Evolutionary conservation across 495 filamentous ascomycete species (phyloP).

Genomic region (Sabuloglossum arenarium): DNA sequence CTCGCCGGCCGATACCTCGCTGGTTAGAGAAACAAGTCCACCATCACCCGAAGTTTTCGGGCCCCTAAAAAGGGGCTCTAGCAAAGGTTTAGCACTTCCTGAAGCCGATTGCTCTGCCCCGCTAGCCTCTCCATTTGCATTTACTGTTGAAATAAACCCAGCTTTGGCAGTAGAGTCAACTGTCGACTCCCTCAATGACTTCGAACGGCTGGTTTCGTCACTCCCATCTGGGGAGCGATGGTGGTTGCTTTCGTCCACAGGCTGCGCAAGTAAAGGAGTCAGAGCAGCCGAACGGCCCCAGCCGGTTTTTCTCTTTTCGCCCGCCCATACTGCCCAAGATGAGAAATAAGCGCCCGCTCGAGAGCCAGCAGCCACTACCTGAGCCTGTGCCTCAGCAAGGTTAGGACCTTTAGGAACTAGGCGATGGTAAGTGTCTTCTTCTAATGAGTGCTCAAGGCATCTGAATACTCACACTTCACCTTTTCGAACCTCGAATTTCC

Average conservation of each 20-base stretch:
- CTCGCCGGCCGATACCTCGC: background rate
- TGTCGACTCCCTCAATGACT: background rate
- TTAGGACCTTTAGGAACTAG: slow-evolving; percentile 27
- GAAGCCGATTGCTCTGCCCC: background rate
- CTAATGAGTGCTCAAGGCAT: background rate
- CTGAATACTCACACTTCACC: background rate
- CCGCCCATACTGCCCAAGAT: slow-evolving; percentile 89
- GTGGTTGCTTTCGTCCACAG: no score
- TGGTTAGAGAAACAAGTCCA: background rate
- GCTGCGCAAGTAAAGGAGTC: background rate
- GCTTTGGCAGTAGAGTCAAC: background rate
- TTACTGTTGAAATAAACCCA: background rate
- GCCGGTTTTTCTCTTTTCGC: slow-evolving; percentile 53
- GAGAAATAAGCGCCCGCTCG: slow-evolving; percentile 76
- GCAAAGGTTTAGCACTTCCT: background rate
- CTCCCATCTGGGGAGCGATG: background rate
- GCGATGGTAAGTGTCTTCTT: background rate
- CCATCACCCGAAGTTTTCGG: no score
- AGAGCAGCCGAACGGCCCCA: background rate
- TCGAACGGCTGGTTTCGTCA: background rate
- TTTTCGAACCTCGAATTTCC: background rate
- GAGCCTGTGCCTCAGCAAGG: slow-evolving; percentile 41
- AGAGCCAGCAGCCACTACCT: slow-evolving; percentile 42
- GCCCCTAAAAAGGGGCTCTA: background rate
- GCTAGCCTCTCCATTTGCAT: background rate